These are phyloP conservation scores for Irpex lacteus DNA, from an alignment of 1,284 basidiomycete genomes.

Conservation along the genomic window DNA sequence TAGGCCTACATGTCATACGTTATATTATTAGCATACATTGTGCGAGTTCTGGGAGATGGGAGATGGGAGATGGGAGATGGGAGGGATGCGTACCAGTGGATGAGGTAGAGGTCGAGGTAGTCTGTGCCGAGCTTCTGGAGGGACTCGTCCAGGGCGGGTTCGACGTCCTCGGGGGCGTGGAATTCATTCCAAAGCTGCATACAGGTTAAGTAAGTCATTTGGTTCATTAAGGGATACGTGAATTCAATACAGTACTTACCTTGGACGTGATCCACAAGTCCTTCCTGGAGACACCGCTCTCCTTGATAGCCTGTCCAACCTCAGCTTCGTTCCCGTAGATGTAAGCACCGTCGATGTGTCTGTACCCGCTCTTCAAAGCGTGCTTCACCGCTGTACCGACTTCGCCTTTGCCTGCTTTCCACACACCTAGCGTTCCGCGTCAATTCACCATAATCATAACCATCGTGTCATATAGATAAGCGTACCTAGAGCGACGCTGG, in stretches of 20 bases:
- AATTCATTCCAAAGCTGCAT: conserved; percentile 73
- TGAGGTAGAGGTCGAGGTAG: conserved; percentile 79
- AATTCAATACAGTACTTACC: too few species aligned
- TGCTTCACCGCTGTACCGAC: conserved; percentile 61
- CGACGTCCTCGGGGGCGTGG: conserved; percentile 66
- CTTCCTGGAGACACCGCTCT: conserved; percentile 38
- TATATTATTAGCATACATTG: conserved; percentile 15
- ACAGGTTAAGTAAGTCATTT: too few species aligned
- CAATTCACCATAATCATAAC: background rate
- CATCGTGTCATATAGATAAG: background rate
- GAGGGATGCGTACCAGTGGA: conserved; percentile 72
- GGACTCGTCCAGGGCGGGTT: conserved; percentile 65
- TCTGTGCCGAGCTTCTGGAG: conserved; percentile 66
- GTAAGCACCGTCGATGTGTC: conserved; percentile 79
- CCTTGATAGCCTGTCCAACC: conserved; percentile 42
- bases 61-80: too few species aligned
- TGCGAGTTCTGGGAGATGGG: too few species aligned
- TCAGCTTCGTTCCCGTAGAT: conserved; percentile 62
- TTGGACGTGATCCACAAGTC: conserved; percentile 52
- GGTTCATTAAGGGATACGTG: too few species aligned
- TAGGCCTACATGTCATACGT: conserved; percentile 42
- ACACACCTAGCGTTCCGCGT: conserved; percentile 44
- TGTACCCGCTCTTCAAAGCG: conserved; percentile 59
- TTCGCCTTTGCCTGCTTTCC: conserved; percentile 52
- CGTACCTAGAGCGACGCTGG: conserved; percentile 57